Evolutionary conservation across 78 protist genomes (phyloP), one percentile per base, ranked within the genome.

Genomic region (Chrysochromulina parva): DNA sequence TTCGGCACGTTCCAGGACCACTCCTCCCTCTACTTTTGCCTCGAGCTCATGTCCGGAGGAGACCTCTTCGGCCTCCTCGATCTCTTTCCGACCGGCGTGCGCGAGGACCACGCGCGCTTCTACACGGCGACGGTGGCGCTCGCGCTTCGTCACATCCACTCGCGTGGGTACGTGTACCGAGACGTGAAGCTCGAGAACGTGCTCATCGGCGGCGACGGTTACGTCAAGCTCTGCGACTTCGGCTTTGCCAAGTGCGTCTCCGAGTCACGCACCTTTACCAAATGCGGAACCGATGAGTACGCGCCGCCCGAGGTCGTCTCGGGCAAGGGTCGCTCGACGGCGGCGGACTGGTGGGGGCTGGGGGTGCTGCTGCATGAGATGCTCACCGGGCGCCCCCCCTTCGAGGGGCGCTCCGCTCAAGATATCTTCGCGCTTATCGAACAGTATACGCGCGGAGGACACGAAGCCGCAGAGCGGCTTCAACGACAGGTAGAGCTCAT

Each of bases 11-110:
- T 74, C 76, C 92, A 94, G 78, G 96, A 94, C 60, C 53, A 52
- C n/a, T 62, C 57, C 47, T 82, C 59, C 7, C 92, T 94, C 58
- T 94, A 91, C 76, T 81, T 94, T 28, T 24, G 91, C 22, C 92
- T 92, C 54, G 96, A 94, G 22, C 91, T 71, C 78, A 55, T 90
- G 52, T 87, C 88, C 2, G 94, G 96, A 22, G 96, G 96, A 47
- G 96, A 94, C 55, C 47, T 94, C 28, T 94, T 94, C 74, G 88
- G 71, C 24, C 20, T 71, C 24, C n/a, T 71, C 53, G 80, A 71
- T 6, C 19, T 6, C n/a, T 22, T 19, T 4, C n/a, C n/a, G 47
- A 22, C n/a, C 71, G 6, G 26, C n/a, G n/a, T 65, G 71, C 71
- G n/a, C n/a, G 71, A 65, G 71, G 26, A 4, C 26, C 19, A 22